A percentile compares a stretch with the other conserved stretches of the same genome.
phyloP scores from a whole-genome alignment of 441 rosid genomes.

The Erysimum cheiri region DNA sequence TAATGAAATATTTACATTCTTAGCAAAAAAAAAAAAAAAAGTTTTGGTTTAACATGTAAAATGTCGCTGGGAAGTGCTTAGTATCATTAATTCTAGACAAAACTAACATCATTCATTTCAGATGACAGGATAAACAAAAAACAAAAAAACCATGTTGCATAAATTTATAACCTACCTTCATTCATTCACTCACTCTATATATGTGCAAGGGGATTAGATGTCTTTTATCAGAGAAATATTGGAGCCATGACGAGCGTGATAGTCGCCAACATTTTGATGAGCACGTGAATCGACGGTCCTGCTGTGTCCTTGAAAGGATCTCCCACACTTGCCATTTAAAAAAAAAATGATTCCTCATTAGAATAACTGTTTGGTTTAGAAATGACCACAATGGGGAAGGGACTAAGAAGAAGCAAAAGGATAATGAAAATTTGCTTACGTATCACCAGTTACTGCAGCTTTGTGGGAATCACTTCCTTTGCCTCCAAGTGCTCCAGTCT shows the following conservation, averaged over 20 bases:
- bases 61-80: neutral
- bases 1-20: too few species aligned
- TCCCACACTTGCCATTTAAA: slow-evolving; percentile 71
- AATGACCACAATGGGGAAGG: neutral
- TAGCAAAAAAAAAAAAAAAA: too few species aligned
- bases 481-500: slow-evolving; percentile 95
- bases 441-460: slow-evolving; percentile 98
- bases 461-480: slow-evolving; percentile 95
- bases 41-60: slow-evolving; percentile 16
- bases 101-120: slow-evolving; percentile 11
- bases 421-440: slow-evolving; percentile 59
- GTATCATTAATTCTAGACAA: neutral
- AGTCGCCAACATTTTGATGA: slow-evolving; percentile 92
- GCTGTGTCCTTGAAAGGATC: slow-evolving; percentile 99
- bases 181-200: slow-evolving; percentile 22
- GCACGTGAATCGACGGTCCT: slow-evolving; percentile 95
- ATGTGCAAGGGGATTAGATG: slow-evolving; percentile 37
- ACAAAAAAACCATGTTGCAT: slow-evolving; percentile 22
- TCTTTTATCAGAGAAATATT: slow-evolving; percentile 42
- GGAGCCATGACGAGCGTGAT: slow-evolving; percentile 76
- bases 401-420: neutral
- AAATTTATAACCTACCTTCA: slow-evolving; percentile 35
- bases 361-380: neutral
- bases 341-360: neutral
- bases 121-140: slow-evolving; percentile 32